Evolutionary conservation across 257 asterid genomes (phyloP).

Genomic region (Plectranthus barbatus): DNA sequence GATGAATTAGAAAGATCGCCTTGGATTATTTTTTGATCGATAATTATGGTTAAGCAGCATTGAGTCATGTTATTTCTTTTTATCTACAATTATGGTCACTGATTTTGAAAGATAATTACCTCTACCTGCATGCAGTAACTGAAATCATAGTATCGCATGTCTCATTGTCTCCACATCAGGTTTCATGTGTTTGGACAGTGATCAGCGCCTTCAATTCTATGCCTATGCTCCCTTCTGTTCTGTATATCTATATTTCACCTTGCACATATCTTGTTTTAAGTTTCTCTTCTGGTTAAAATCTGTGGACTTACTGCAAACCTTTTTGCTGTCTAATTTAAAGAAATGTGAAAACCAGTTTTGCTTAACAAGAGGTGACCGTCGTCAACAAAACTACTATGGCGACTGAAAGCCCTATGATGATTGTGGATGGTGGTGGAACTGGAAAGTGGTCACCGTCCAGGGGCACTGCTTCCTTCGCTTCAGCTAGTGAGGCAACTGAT

Average conservation of each 20-base stretch:
- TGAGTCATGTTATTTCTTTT: not conserved
- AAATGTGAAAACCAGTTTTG: conserved; percentile 21
- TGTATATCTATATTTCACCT: not conserved
- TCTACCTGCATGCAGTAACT: not conserved
- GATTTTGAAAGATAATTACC: not conserved
- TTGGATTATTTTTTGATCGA: not conserved
- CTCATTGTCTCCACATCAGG: not conserved
- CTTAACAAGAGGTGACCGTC: conserved; percentile 4
- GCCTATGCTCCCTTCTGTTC: not conserved
- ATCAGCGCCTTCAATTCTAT: not conserved
- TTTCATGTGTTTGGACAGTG: not conserved
- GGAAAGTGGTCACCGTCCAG: conserved; percentile 56
- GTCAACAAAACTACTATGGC: conserved; percentile 39
- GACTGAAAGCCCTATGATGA: conserved; percentile 76
- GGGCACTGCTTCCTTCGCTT: conserved; percentile 34
- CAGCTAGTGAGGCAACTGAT: conserved; percentile 44
- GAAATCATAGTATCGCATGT: not conserved
- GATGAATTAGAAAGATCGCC: not conserved
- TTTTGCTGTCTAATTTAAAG: conserved; percentile 20
- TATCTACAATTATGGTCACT: not conserved
- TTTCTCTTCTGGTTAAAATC: not conserved
- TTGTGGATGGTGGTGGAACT: conserved; percentile 44
- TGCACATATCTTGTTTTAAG: not conserved
- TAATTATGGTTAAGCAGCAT: not conserved
- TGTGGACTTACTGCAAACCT: not conserved